Evolutionary conservation across 129 eudicot genomes (phyloP).

Genomic region (Helichrysum umbraculigerum): DNA sequence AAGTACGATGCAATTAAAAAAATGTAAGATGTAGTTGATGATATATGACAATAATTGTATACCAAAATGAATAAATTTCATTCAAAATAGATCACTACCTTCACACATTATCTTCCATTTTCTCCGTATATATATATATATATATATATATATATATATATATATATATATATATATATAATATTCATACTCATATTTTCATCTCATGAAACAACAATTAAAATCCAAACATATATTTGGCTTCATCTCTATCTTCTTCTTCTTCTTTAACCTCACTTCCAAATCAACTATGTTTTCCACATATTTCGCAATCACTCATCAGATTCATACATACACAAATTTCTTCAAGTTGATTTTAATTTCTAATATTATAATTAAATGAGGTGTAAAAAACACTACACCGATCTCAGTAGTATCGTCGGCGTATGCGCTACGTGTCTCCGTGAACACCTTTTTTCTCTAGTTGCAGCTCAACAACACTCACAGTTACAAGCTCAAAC

Average conservation of each 20-base stretch:
- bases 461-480: slow-evolving; percentile 55
- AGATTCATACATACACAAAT: neutral
- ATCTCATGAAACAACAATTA: neutral
- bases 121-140: no score
- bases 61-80: no score
- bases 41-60: no score
- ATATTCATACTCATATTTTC: neutral
- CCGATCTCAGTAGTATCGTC: slow-evolving; percentile 57
- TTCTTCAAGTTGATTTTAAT: no score
- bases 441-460: slow-evolving; percentile 53
- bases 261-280: neutral
- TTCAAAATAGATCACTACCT: no score
- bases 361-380: slow-evolving; percentile 15
- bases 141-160: no score
- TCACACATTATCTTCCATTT: neutral
- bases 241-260: neutral
- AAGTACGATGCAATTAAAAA: no score
- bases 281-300: neutral
- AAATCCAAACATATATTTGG: neutral
- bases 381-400: no score
- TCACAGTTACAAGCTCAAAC: slow-evolving; percentile 35
- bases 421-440: slow-evolving; percentile 90
- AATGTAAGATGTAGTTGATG: no score
- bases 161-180: no score
- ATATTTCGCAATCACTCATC: neutral